These are phyloP conservation scores for Crinitomyces ghanaensis DNA, from an alignment of 805 yeast species.

Conservation along the genomic window DNA sequence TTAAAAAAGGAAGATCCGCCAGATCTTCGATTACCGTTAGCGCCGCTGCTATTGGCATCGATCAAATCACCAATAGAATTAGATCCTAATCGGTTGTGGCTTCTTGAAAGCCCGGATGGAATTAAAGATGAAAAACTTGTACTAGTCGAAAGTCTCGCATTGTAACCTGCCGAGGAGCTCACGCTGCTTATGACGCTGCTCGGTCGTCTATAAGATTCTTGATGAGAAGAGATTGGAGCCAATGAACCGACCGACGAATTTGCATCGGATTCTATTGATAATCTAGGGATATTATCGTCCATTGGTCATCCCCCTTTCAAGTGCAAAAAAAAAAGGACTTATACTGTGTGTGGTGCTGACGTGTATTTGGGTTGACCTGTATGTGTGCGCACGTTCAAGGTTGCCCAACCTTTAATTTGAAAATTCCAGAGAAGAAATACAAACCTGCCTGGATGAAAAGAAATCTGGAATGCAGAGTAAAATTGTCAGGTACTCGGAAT, in stretches of 20 bases:
- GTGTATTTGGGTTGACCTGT: too few species aligned
- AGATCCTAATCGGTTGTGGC: constrained; percentile 50
- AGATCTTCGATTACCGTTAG: constrained; percentile 22
- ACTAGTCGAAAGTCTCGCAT: constrained; percentile 1
- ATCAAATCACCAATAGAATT: constrained; percentile 72
- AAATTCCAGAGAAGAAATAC: too few species aligned
- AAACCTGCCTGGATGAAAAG: too few species aligned
- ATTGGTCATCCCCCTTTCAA: too few species aligned
- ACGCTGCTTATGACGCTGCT: constrained; percentile 10
- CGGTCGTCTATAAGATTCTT: constrained; percentile 5
- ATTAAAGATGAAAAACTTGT: constrained; percentile 5
- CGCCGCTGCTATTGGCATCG: constrained; percentile 27
- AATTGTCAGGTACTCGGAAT: too few species aligned
- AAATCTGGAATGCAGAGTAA: too few species aligned
- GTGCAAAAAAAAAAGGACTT: too few species aligned
- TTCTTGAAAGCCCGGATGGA: constrained; percentile 29
- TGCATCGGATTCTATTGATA: too few species aligned
- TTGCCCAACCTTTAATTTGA: too few species aligned
- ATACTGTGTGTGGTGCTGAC: too few species aligned
- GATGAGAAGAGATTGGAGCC: constrained; percentile 1
- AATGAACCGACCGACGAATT: not conserved
- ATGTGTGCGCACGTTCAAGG: too few species aligned
- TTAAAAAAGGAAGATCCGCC: constrained; percentile 21
- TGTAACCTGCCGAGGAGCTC: constrained; percentile 5
- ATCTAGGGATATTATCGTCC: too few species aligned